Percentiles rank a stretch among this genome's conserved stretches.
Conservation (phyloP, 305 asterid genomes). For the Fraxinus sp. region DNA sequence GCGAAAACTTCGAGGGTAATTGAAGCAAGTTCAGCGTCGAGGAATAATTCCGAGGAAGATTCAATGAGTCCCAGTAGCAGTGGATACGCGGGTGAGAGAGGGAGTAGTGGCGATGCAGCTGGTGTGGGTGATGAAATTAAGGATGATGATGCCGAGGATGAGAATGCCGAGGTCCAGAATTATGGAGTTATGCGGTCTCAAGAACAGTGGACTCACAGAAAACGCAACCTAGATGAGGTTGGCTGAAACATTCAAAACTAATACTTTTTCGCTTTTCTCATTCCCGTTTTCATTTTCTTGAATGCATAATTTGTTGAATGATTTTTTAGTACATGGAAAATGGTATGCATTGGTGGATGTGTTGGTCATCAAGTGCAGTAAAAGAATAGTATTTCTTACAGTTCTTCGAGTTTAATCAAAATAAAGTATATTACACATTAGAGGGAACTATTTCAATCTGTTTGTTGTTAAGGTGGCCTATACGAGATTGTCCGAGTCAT, state of each 20-base stretch:
- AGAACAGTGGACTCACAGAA: conserved; percentile 62
- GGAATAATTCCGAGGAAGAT: conserved; percentile 53
- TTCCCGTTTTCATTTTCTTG: conserved; percentile 2
- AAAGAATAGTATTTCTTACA: background rate
- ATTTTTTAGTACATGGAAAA: background rate
- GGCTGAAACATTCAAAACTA: conserved; percentile 7
- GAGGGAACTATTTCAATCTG: background rate
- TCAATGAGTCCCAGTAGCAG: conserved; percentile 74
- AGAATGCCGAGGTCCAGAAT: conserved; percentile 41
- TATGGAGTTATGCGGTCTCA: conserved; percentile 43
- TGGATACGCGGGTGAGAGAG: conserved; percentile 90
- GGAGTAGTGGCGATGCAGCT: conserved; percentile 55
- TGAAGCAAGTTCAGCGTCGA: conserved; percentile 47
- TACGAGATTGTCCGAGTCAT: background rate
- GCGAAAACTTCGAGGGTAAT: conserved; percentile 38
- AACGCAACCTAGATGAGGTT: conserved; percentile 85
- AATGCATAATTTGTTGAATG: conserved; percentile 9
- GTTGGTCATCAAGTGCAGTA: conserved; percentile 4
- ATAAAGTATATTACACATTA: background rate
- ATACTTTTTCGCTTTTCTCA: background rate
- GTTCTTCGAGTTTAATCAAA: background rate
- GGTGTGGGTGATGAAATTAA: conserved; percentile 64
- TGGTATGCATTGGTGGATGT: background rate
- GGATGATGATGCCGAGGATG: conserved; percentile 44
- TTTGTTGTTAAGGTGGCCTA: background rate